A percentile compares a stretch with the other conserved stretches of the same genome.
These are phyloP conservation scores for Alternaria brassicicola DNA, from an alignment of 2,329 filamentous ascomycete species.

Conservation along the genomic window DNA sequence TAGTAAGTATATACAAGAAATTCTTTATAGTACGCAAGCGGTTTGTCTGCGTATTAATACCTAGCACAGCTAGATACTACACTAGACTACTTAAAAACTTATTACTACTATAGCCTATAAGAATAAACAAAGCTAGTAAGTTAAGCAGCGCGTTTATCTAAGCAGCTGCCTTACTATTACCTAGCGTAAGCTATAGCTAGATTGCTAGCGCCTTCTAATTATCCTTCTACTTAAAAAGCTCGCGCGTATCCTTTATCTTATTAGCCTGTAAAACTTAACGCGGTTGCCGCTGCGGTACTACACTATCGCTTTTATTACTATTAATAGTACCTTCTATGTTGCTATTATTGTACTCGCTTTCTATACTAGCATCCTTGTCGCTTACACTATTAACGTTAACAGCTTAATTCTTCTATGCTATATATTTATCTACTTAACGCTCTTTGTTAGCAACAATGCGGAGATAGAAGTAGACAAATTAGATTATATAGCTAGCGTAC, in stretches of 20 bases:
- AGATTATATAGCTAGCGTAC: slow-evolving; percentile 16
- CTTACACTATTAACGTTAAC: slow-evolving; percentile 6
- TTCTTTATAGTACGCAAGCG: slow-evolving; percentile 14
- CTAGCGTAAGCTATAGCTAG: slow-evolving; percentile 10
- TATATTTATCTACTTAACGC: slow-evolving; percentile 4
- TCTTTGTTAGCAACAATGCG: slow-evolving; percentile 11
- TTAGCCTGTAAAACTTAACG: neutral
- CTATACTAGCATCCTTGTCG: neutral
- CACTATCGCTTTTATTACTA: slow-evolving; percentile 11
- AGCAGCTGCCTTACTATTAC: neutral
- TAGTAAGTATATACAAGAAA: slow-evolving; percentile 23
- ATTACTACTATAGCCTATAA: slow-evolving; percentile 1
- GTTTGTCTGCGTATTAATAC: slow-evolving; percentile 6
- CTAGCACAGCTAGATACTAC: neutral
- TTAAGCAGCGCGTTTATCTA: slow-evolving; percentile 6
- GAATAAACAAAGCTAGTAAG: slow-evolving; percentile 4
- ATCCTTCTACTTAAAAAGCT: slow-evolving; percentile 17
- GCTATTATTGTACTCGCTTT: slow-evolving; percentile 8
- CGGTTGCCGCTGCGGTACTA: neutral
- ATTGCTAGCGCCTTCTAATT: slow-evolving; percentile 16
- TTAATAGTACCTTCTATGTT: neutral
- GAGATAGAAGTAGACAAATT: slow-evolving; percentile 16
- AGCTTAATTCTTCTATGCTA: neutral
- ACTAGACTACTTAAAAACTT: neutral
- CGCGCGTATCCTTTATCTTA: slow-evolving; percentile 11